These are phyloP conservation scores for Stagonosporopsis cucurbitacearum DNA, from an alignment of 2,329 filamentous ascomycete genomes.

Conservation along the genomic window DNA sequence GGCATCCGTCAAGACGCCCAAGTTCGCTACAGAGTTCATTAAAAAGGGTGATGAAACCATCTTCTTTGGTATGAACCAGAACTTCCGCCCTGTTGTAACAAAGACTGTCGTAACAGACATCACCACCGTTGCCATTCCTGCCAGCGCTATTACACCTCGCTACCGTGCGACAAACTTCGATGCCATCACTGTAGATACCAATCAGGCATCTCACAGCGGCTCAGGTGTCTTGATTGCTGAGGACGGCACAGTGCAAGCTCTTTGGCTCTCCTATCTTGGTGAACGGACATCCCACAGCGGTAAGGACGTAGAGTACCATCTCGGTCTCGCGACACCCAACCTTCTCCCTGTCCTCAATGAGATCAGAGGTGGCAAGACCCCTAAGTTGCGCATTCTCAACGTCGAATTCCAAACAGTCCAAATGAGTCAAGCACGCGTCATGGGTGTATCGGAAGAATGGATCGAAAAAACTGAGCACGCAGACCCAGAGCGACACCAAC, in stretches of 20 bases:
- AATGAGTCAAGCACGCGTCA: conserved; percentile 95
- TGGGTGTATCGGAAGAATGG: conserved; percentile 97
- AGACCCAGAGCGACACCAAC: conserved; percentile 90
- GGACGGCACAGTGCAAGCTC: conserved; percentile 89
- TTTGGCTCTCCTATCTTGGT: conserved; percentile 97
- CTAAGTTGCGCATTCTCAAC: conserved; percentile 86
- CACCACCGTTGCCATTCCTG: conserved; percentile 93
- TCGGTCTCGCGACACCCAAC: conserved; percentile 87
- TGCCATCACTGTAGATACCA: conserved; percentile 95
- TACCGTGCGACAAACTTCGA: conserved; percentile 96
- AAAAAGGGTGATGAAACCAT: conserved; percentile 93
- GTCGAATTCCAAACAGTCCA: conserved; percentile 95
- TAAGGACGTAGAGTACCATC: conserved; percentile 94
- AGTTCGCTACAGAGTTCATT: conserved; percentile 79
- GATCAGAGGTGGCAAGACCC: conserved; percentile 79
- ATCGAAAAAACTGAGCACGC: conserved; percentile 87
- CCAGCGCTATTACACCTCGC: conserved; percentile 86
- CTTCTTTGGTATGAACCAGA: conserved; percentile 98
- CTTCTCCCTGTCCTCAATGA: conserved; percentile 86
- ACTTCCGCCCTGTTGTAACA: conserved; percentile 88
- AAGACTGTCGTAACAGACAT: conserved; percentile 97
- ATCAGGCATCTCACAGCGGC: conserved; percentile 86
- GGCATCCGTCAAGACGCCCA: conserved; percentile 88
- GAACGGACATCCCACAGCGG: conserved; percentile 80
- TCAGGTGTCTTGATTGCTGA: conserved; percentile 90